phyloP scores from a whole-genome alignment of 1,284 basidiomycete genomes.

The Tetrapyrgos nigripes region DNA sequence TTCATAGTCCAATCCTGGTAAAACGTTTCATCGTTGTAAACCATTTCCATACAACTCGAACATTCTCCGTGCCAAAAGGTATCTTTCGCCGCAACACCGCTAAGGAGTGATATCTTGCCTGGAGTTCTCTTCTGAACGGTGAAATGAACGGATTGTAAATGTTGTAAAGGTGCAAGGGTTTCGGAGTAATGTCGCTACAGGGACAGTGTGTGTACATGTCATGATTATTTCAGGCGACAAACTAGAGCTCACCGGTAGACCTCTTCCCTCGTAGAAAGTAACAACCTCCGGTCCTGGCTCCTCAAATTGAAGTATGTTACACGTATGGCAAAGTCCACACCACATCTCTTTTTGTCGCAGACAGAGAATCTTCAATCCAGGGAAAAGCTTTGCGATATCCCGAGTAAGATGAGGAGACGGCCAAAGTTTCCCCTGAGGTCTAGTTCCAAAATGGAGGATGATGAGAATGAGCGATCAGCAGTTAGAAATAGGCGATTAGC shows the following conservation, averaged over 20 bases:
- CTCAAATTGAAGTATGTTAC: conserved; percentile 31
- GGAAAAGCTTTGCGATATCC: conserved; percentile 26
- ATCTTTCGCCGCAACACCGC: conserved; percentile 22
- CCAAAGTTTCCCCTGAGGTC: conserved; percentile 39
- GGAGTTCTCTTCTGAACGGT: conserved; percentile 30
- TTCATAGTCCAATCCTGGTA: conserved; percentile 32
- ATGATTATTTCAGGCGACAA: too few species aligned
- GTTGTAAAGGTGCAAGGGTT: conserved; percentile 25
- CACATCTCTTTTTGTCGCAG: conserved; percentile 36
- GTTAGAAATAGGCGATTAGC: conserved; percentile 17
- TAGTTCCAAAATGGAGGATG: conserved; percentile 29
- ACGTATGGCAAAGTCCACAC: conserved; percentile 43
- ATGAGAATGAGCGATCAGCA: conserved; percentile 26
- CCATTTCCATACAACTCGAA: conserved; percentile 39
- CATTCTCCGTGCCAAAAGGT: conserved; percentile 44
- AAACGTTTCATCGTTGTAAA: conserved; percentile 39
- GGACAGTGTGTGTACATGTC: not conserved
- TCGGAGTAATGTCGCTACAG: conserved; percentile 38
- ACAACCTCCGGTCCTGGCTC: conserved; percentile 30
- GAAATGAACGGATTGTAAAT: conserved; percentile 36
- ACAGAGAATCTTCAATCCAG: conserved; percentile 30
- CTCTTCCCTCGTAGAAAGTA: conserved; percentile 35
- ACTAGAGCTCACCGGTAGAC: conserved; percentile 35
- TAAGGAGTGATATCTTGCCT: conserved; percentile 23
- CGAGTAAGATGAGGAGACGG: conserved; percentile 36